These are phyloP conservation scores for Herpotrichia juniperi DNA, from an alignment of 2,329 filamentous ascomycete genomes.

Conservation along the genomic window DNA sequence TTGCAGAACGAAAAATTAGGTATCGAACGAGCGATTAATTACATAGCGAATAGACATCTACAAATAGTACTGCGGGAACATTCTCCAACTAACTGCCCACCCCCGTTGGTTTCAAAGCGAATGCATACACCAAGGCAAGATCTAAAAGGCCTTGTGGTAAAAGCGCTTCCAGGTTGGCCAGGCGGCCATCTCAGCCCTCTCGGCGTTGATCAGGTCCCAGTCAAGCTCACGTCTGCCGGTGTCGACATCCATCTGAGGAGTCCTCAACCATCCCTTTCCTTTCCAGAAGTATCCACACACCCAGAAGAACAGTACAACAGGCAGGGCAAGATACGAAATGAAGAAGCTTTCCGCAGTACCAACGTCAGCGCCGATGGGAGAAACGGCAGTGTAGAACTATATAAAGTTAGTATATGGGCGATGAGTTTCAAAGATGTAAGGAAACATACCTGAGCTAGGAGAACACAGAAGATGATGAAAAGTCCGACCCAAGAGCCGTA, in stretches of 20 bases:
- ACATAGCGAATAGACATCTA: no score
- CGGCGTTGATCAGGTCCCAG: constrained; percentile 67
- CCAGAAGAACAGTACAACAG: constrained; percentile 52
- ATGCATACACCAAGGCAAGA: not conserved
- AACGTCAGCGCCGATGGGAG: constrained; percentile 33
- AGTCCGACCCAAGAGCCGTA: constrained; percentile 49
- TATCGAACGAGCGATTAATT: no score
- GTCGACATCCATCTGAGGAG: constrained; percentile 70
- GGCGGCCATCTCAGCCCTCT: constrained; percentile 56
- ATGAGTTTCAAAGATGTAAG: not conserved
- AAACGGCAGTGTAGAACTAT: constrained; percentile 49
- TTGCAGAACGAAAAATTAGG: no score
- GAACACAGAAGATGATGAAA: constrained; percentile 45
- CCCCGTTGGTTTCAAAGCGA: no score
- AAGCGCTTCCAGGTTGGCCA: constrained; percentile 58
- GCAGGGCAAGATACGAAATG: constrained; percentile 53
- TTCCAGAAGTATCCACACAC: constrained; percentile 68
- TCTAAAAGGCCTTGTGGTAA: constrained; percentile 33
- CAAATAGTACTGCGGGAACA: no score
- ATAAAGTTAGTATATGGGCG: constrained; percentile 11
- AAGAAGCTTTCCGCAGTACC: constrained; percentile 53
- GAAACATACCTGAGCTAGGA: constrained; percentile 46
- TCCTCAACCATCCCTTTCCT: constrained; percentile 63
- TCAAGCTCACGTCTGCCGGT: constrained; percentile 68
- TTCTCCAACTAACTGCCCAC: no score